Percentiles rank a stretch among this genome's conserved stretches.
These are phyloP conservation scores for Cicer cuneatum DNA, from an alignment of 306 rosid species.

Conservation along the genomic window DNA sequence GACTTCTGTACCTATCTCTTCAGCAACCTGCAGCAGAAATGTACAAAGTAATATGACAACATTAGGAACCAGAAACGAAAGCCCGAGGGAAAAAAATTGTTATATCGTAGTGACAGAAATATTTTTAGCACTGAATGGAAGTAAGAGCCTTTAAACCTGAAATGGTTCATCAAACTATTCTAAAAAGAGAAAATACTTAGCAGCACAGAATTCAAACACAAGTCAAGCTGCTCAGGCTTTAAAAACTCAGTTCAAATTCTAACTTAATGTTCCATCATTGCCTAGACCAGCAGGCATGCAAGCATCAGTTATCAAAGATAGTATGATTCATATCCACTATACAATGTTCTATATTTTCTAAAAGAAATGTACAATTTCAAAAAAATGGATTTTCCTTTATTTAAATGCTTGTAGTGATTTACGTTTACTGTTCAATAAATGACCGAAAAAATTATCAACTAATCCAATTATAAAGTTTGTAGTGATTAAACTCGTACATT, in stretches of 20 bases:
- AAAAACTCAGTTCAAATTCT: background rate
- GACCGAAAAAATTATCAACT: background rate
- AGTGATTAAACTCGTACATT: background rate
- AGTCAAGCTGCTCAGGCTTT: constrained; percentile 9
- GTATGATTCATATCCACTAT: background rate
- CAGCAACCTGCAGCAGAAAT: constrained; percentile 75
- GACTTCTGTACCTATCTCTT: constrained; percentile 81
- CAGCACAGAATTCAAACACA: constrained; percentile 12
- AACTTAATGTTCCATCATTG: constrained; percentile 1
- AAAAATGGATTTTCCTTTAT: too few species aligned
- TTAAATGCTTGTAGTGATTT: too few species aligned
- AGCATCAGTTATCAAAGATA: constrained; percentile 1
- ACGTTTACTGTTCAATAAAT: background rate
- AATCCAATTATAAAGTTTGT: background rate
- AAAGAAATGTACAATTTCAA: background rate
- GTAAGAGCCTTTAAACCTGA: background rate
- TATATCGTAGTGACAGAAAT: too few species aligned
- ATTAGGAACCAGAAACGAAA: constrained; percentile 9
- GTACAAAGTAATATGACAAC: constrained; percentile 20
- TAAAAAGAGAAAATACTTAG: background rate
- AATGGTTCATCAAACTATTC: constrained; percentile 15
- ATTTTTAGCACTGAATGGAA: too few species aligned
- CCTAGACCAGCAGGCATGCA: background rate
- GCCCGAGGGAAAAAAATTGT: background rate
- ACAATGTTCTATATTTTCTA: background rate